Evolutionary conservation across 2,329 filamentous ascomycete genomes (phyloP), one percentile per base, ranked within the genome.

Genomic region (Fusarium goolgardi): DNA sequence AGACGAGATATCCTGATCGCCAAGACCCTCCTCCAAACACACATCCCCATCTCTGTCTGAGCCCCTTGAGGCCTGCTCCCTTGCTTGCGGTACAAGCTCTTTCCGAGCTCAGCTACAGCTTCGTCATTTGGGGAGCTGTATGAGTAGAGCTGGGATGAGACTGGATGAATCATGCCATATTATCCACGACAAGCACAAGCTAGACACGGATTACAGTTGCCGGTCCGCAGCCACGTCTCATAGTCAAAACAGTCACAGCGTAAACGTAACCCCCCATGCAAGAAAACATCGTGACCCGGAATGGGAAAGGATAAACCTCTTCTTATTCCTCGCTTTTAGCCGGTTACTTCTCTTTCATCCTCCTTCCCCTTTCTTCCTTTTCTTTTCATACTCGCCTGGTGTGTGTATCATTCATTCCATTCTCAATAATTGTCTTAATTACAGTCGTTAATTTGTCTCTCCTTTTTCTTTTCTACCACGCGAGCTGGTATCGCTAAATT

Each of bases 401-500:
- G 60, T 46, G 60, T 60, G 43, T 60, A 43, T 55, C 27, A 23
- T 65, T 65, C 27, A 23, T 65, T 65, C 59, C 23, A 64, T 65
- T 65, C 61, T 62, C 43, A 37, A 51, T 46, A 37, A n/a, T 52
- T 57, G 20, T 56, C 41, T 50, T 60, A 59, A 59, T 59, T 54
- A 55, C 40, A 47, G 23, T 53, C 51, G 34, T 49, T 39, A 52
- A 51, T 51, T 51, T 27, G 37, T 51, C 43, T 34, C 50, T 65
- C 62, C 15, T 67, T 64, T 52, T 35, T 46, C 21, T 21, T 18
- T 35, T 16, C 27, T 37, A 47, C 50, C 43, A n/a, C 31, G 64
- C 64, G 64, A 67, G 52, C 64, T 67, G 64, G 64, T 55, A 67
- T 67, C 64, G 64, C 64, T 11, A 23, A 50, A n/a, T 55, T 50